Base-by-base conservation (phyloP, 179 eudicot species). In the Patellifolia procumbens region DNA sequence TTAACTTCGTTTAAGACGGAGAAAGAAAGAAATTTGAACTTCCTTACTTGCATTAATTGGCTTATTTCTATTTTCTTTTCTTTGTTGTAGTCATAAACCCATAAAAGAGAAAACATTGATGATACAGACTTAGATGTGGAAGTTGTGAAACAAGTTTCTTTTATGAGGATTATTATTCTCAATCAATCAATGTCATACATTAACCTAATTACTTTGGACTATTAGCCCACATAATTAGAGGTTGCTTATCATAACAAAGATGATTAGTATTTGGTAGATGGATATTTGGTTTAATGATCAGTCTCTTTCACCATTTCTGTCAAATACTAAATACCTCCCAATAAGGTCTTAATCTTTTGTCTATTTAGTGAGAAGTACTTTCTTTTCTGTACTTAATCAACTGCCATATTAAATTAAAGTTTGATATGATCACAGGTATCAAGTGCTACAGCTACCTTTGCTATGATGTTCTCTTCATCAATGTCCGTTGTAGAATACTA, bases 381-480 rank as follows among this genome's bases (percentile, higher is more conserved):
- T 7, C 8, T 39, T 39, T 53, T 26, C 6, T 53, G 26, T n/a
- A 53, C 58, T 53, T 20, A 5, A 53, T 20, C 1, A 53, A 24
- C 32, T 58, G 63, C 63, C 16, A 58, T 11, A 22, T 55, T 2
- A 28, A 69, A 17, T 20, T 15, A 20, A 34, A 11, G 74, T 3
- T 13, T 26, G 17, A 28, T 61, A 19, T 16, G 8, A 48, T 67
- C 53, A 67, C 73, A 89, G 93, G 94, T 90, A n/a, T 84, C 91
- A 68, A 87, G 94, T 86, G 94, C 94, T 51, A 90, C 94, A 0
- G 87, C 94, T 68, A 86, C 90, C 56, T 86, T 90, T 53, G 86
- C 88, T n/a, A 90, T 90, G 88, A 79, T 82, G 79, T 90, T 89
- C 73, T 90, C 91, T 2, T 80, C 93, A 16, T 90, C 94, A 7